phyloP scores from a whole-genome alignment of 2,329 filamentous ascomycete genomes.

The Xylariaceae sp. region DNA sequence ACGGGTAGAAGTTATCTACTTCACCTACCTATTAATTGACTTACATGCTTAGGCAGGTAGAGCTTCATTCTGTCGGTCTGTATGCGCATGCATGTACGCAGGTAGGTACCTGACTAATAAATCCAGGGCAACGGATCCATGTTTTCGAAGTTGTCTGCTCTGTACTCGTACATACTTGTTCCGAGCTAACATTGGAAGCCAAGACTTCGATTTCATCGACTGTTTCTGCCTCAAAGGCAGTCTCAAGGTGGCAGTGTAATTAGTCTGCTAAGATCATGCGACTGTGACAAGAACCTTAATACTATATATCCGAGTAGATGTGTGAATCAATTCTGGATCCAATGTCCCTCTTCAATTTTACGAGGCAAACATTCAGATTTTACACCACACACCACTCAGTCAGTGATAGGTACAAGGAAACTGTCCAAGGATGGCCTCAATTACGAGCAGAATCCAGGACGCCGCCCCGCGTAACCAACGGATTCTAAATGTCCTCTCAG shows the following conservation, averaged over 20 bases:
- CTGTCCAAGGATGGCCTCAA: slow-evolving; percentile 23
- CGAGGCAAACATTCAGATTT: neutral
- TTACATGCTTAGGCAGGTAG: no score
- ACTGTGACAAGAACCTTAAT: neutral
- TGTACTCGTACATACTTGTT: neutral
- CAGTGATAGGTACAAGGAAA: no score
- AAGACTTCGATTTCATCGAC: neutral
- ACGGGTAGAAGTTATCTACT: no score
- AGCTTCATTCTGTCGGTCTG: no score
- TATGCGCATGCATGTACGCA: no score
- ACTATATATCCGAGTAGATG: neutral
- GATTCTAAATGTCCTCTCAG: slow-evolving; percentile 49
- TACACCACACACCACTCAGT: neutral
- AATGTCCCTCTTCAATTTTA: neutral
- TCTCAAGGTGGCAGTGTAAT: neutral
- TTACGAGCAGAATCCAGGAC: slow-evolving; percentile 42
- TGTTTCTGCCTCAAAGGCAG: neutral
- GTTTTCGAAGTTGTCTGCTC: neutral
- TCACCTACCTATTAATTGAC: no score
- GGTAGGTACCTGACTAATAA: no score
- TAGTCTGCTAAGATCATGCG: neutral
- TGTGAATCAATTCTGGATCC: neutral
- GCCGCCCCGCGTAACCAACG: slow-evolving; percentile 45
- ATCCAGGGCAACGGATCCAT: no score
- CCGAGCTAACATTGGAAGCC: neutral